Evolutionary conservation across 345 rosid species (phyloP), one percentile per base, ranked within the genome.

Genomic region (Firmiana major): DNA sequence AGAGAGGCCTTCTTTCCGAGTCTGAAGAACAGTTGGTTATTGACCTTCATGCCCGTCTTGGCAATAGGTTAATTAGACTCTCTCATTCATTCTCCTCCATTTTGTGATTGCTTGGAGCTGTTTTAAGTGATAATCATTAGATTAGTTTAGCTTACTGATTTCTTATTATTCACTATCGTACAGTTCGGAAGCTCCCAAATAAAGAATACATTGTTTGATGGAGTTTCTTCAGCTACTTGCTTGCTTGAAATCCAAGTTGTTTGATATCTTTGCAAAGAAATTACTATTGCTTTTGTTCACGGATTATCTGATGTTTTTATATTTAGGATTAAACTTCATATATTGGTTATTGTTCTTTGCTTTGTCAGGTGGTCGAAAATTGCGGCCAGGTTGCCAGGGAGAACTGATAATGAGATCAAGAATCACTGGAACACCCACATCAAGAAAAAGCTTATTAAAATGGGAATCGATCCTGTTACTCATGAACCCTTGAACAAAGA

Each of bases 381-480:
- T 38, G 99, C 99, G 21, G 93, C 96, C 43, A 89, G 89, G 78
- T 82, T 95, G 66, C 99, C 98, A 0, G 99, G 99, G 63, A 84
- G 99, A 82, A 95, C 99, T 0, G 99, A 95, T 79, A 95, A 95
- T 63, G 99, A 95, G 80, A 95, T 93, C 49, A 95, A 95, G 85
- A 95, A 95, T 26, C 98, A 95, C 67, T 95, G 99, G 99, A 95
- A 95, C 81, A 95, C 99, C 59, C 98, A 95, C 71, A 95, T 95
- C 80, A 95, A 95, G 92, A 93, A 95, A 75, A 95, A 92, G 86
- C 98, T 95, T 72, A 26, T 95, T 8, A 95, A 90, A 85, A 89
- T 91, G 96, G 99, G 98, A 69, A 95, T 95, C 64, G 97, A 95
- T 77, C 99, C 99, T 15, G 84, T 84, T 28, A 95, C 97, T 9